These are phyloP conservation scores for Penicillium ucsense DNA, from an alignment of 495 filamentous ascomycete species.

Conservation along the genomic window DNA sequence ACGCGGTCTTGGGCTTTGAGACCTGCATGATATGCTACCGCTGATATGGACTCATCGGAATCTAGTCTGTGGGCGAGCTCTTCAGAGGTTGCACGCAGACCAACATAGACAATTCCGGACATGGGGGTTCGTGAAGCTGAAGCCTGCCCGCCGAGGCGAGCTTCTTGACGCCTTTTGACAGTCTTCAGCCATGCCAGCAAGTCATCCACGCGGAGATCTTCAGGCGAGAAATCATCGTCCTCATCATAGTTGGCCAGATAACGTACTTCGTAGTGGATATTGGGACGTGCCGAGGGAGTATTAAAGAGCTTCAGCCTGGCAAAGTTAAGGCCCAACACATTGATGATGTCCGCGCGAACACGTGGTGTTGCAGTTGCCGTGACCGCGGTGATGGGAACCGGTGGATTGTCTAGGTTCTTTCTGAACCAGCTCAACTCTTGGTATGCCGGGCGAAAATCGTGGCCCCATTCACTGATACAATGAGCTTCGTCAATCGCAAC, in stretches of 20 bases:
- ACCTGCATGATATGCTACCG: slow-evolving; percentile 44
- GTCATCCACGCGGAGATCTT: slow-evolving; percentile 48
- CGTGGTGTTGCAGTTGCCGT: slow-evolving; percentile 81
- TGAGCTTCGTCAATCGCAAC: slow-evolving; percentile 93
- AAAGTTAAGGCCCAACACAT: slow-evolving; percentile 56
- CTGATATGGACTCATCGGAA: slow-evolving; percentile 25
- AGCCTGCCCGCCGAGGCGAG: slow-evolving; percentile 26
- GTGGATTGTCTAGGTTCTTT: slow-evolving; percentile 59
- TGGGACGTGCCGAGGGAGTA: slow-evolving; percentile 70
- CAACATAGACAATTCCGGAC: slow-evolving; percentile 83
- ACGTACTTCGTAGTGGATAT: slow-evolving; percentile 88
- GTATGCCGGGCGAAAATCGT: slow-evolving; percentile 92
- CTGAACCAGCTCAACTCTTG: slow-evolving; percentile 85
- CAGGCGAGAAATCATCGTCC: slow-evolving; percentile 13
- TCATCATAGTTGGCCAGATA: slow-evolving; percentile 54
- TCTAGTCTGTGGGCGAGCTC: slow-evolving; percentile 46
- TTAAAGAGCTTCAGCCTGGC: slow-evolving; percentile 60
- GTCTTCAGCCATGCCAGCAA: slow-evolving; percentile 63
- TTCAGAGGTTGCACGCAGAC: slow-evolving; percentile 68
- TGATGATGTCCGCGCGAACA: slow-evolving; percentile 72
- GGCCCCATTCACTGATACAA: slow-evolving; percentile 96
- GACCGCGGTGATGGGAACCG: slow-evolving; percentile 80
- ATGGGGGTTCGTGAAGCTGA: slow-evolving; percentile 51
- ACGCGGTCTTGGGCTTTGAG: slow-evolving; percentile 32
- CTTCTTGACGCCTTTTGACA: slow-evolving; percentile 54